These are phyloP conservation scores for Endothia cerciana DNA, from an alignment of 2,329 filamentous ascomycete genomes.

Conservation along the genomic window DNA sequence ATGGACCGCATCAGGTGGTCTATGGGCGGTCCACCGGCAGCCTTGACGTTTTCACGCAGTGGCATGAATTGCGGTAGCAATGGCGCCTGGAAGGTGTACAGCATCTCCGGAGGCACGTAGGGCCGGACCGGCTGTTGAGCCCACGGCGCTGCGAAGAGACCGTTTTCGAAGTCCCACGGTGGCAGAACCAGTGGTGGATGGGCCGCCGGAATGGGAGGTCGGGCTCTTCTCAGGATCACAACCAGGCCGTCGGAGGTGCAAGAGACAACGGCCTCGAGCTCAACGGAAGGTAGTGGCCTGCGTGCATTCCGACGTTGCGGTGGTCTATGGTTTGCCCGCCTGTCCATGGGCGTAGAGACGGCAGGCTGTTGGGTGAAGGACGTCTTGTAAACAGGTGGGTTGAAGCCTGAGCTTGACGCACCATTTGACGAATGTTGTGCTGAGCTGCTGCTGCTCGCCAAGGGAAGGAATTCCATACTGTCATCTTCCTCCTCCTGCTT, in stretches of 20 bases:
- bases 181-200: constrained; percentile 49
- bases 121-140: constrained; percentile 66
- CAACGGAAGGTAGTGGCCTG: constrained; percentile 54
- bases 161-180: constrained; percentile 57
- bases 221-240: constrained; percentile 75
- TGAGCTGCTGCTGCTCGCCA: constrained; percentile 23
- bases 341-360: constrained; percentile 4
- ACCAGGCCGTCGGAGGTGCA: constrained; percentile 88
- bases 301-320: constrained; percentile 26
- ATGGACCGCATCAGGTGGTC: constrained; percentile 78
- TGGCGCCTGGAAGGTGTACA: constrained; percentile 49
- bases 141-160: constrained; percentile 82
- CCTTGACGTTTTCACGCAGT: constrained; percentile 48
- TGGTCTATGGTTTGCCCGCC: constrained; percentile 10
- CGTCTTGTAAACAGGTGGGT: constrained; percentile 5
- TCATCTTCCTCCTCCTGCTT: constrained; percentile 36
- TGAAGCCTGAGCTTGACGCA: constrained; percentile 33
- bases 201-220: constrained; percentile 67
- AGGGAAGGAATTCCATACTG: constrained; percentile 20
- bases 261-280: constrained; percentile 88
- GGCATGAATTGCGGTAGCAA: constrained; percentile 50
- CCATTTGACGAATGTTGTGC: constrained; percentile 13
- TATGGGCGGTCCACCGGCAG: constrained; percentile 56
- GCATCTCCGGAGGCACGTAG: constrained; percentile 46
- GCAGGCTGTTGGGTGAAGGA: constrained; percentile 4